Conservation (phyloP, 202 grass and related monocot species). For the Digitaria exilis region DNA sequence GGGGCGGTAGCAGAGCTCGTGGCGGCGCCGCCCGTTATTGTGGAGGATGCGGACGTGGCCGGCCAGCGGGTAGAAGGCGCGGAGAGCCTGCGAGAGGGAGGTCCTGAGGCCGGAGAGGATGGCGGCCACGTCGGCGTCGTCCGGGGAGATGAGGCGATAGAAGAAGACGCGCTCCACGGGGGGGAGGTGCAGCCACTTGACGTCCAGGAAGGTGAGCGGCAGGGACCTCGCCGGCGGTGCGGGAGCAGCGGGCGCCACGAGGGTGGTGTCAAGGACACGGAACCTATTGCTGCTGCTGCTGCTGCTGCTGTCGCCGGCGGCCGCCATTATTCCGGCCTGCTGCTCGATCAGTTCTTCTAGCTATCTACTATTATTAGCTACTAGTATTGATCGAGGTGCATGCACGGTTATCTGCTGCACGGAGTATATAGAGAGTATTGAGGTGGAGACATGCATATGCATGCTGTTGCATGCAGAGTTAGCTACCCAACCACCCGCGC, state of each 20-base stretch:
- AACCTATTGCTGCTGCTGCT: background rate
- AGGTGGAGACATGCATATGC: too few relatives aligned
- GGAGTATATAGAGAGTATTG: too few relatives aligned
- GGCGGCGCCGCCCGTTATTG: background rate
- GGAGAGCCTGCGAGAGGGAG: background rate
- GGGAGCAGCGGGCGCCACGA: background rate
- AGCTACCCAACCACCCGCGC: too few relatives aligned
- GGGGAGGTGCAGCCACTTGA: slow-evolving; percentile 5
- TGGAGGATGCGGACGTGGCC: background rate
- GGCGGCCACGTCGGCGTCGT: background rate
- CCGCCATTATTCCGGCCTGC: too few relatives aligned
- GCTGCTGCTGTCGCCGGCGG: background rate
- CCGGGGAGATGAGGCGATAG: slow-evolving; percentile 30
- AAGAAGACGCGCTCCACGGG: slow-evolving; percentile 48
- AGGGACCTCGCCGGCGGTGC: slow-evolving; percentile 1
- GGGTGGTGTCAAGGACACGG: background rate
- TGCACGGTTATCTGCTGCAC: too few relatives aligned
- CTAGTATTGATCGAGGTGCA: too few relatives aligned
- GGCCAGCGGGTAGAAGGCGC: slow-evolving; percentile 7
- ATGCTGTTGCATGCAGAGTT: too few relatives aligned
- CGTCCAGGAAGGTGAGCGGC: slow-evolving; percentile 46
- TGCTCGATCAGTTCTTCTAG: too few relatives aligned
- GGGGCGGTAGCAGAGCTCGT: background rate
- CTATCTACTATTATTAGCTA: too few relatives aligned
- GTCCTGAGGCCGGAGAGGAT: background rate